phyloP scores from a whole-genome alignment of 768 basidiomycete species.

The Pisolithus tinctorius region DNA sequence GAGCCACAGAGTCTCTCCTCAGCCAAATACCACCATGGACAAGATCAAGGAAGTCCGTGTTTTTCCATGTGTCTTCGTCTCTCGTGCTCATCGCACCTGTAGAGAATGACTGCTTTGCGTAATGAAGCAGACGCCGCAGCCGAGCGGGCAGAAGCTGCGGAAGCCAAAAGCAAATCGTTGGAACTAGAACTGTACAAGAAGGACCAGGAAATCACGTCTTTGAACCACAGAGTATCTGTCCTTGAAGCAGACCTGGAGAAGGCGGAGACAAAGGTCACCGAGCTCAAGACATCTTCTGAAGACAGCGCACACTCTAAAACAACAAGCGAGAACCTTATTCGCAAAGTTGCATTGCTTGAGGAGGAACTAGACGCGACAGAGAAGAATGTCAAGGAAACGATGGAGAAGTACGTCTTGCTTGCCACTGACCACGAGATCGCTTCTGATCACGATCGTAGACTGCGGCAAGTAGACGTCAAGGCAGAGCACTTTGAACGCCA shows the following conservation, averaged over 20 bases:
- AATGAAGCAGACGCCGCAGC: slow-evolving; percentile 78
- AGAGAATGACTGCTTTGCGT: slow-evolving; percentile 78
- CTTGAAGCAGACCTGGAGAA: slow-evolving; percentile 67
- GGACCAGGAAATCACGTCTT: slow-evolving; percentile 83
- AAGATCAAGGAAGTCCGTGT: slow-evolving; percentile 39
- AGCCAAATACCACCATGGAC: slow-evolving; percentile 31
- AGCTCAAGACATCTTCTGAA: slow-evolving; percentile 55
- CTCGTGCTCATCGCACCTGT: background rate
- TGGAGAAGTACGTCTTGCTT: slow-evolving; percentile 73
- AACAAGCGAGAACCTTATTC: slow-evolving; percentile 61
- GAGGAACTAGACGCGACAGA: slow-evolving; percentile 94
- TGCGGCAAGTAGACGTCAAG: slow-evolving; percentile 96
- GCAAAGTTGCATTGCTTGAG: slow-evolving; percentile 90
- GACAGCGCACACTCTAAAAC: slow-evolving; percentile 68
- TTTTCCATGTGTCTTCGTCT: background rate
- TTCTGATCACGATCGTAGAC: slow-evolving; percentile 39
- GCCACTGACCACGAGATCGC: slow-evolving; percentile 9
- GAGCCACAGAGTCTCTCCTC: slow-evolving; percentile 1
- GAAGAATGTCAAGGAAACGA: slow-evolving; percentile 94
- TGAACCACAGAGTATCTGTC: slow-evolving; percentile 60
- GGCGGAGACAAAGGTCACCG: slow-evolving; percentile 55
- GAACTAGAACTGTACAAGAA: slow-evolving; percentile 70
- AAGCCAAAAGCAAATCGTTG: slow-evolving; percentile 71
- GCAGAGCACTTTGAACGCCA: slow-evolving; percentile 98
- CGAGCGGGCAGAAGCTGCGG: slow-evolving; percentile 80